These are phyloP conservation scores for Pachyrhizus erosus DNA, from an alignment of 306 rosid genomes.

Conservation along the genomic window DNA sequence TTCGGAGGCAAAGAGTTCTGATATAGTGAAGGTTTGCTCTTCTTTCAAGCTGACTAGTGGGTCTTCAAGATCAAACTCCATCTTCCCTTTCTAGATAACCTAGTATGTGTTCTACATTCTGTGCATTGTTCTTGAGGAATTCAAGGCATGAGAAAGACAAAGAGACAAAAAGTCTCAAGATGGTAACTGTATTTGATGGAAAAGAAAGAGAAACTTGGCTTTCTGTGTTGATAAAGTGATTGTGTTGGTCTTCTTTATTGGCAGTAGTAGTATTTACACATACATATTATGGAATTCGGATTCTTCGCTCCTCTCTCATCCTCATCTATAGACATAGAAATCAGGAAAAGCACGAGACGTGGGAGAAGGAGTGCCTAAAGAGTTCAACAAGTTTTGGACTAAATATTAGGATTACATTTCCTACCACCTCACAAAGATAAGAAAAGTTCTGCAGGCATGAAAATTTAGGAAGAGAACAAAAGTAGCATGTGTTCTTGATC, in stretches of 20 bases:
- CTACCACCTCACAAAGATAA: background rate
- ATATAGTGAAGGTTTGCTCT: conserved; percentile 44
- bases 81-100: conserved; percentile 35
- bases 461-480: background rate
- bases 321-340: conserved; percentile 16
- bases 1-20: conserved; percentile 70
- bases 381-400: background rate
- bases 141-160: conserved; percentile 40
- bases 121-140: conserved; percentile 30
- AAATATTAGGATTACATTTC: conserved; percentile 7
- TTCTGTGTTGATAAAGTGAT: conserved; percentile 59
- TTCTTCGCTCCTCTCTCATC: conserved; percentile 45
- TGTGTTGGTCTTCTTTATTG: conserved; percentile 43
- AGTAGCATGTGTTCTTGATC: conserved; percentile 28
- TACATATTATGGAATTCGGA: conserved; percentile 35
- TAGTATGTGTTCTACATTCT: conserved; percentile 15
- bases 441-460: background rate
- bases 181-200: conserved; percentile 54
- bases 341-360: conserved; percentile 16
- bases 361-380: conserved; percentile 13
- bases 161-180: conserved; percentile 50
- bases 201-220: conserved; percentile 74
- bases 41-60: conserved; percentile 56
- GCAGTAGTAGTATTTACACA: conserved; percentile 25
- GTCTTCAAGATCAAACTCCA: conserved; percentile 73